Base-by-base conservation (phyloP, 2,329 filamentous ascomycete genomes). In the Lojkania enalia region DNA sequence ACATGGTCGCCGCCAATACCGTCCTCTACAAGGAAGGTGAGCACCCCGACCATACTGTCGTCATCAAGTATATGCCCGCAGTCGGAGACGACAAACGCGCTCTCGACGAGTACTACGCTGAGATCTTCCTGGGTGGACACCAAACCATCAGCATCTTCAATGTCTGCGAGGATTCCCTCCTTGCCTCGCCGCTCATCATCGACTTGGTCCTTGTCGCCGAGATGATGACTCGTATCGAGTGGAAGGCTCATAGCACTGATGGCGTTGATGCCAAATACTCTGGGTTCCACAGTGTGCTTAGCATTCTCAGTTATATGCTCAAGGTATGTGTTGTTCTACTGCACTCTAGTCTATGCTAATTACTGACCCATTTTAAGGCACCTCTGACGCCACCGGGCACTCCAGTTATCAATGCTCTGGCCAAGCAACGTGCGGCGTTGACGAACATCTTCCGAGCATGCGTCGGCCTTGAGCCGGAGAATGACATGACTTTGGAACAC, bases 51-150 rank as follows among this genome's bases (percentile, higher is more conserved):
- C 94, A 99, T 78, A 95, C 89, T 48, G 94, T 99, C 48, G 94
- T 99, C 61, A 99, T 99, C 84, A 99, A 99, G 83, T 99, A 99
- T 80, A 96, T 99, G 91, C 94, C 94, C 25, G 90, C 91, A 53
- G 94, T 99, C 37, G 94, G 94, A 52, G 94, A 99, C 77, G 95
- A 96, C 82, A 99, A 99, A 84, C 90, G 94, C 69, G 94, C 94
- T 42, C 81, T 99, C 42, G 94, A 99, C 66, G 94, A 99, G 80
- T 99, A 99, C 82, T 96, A 96, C 61, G 94, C 90, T 44, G 92
- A 99, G 80, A 97, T 99, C 74, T 99, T 99, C 82, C 82, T 97
- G 46, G 94, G 94, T 57, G 94, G 94, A 31, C 94, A 97, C 76
- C 94, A 99, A 79, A 97, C 90, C 61, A 99, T 99, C 70, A 92